Conservation (phyloP, 2,329 filamentous ascomycete species). For the Mariannaea sp. region DNA sequence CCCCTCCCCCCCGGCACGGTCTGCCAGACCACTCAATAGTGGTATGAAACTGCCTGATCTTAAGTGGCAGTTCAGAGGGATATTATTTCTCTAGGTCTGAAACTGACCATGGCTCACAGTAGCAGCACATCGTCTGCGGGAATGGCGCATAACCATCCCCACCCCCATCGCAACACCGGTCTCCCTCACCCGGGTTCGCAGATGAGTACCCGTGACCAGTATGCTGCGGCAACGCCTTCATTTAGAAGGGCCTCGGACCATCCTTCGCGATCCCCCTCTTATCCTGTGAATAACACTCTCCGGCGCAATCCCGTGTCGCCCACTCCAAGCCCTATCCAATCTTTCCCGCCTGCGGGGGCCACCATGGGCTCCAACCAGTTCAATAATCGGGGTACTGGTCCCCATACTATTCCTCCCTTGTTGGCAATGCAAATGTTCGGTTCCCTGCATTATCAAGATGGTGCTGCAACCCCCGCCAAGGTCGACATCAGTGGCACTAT, state of each 20-base stretch:
- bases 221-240: slow-evolving; percentile 55
- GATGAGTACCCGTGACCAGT: slow-evolving; percentile 58
- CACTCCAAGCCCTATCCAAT: slow-evolving; percentile 54
- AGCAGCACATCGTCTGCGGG: slow-evolving; percentile 57
- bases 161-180: slow-evolving; percentile 50
- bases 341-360: slow-evolving; percentile 49
- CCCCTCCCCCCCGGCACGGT: background rate
- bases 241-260: slow-evolving; percentile 57
- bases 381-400: slow-evolving; percentile 34
- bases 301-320: slow-evolving; percentile 60
- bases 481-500: slow-evolving; percentile 79
- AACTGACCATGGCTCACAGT: slow-evolving; percentile 43
- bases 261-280: slow-evolving; percentile 57
- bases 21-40: background rate
- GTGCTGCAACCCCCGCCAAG: slow-evolving; percentile 57
- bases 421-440: slow-evolving; percentile 57
- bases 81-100: slow-evolving; percentile 5
- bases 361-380: slow-evolving; percentile 56
- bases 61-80: background rate
- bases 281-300: slow-evolving; percentile 45
- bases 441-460: slow-evolving; percentile 65
- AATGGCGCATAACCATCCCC: slow-evolving; percentile 61
- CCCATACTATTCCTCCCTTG: slow-evolving; percentile 56
- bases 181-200: slow-evolving; percentile 57
- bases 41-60: slow-evolving; percentile 1